Base-by-base conservation (phyloP, 768 basidiomycete species). In the Rhodotorula graminis region DNA sequence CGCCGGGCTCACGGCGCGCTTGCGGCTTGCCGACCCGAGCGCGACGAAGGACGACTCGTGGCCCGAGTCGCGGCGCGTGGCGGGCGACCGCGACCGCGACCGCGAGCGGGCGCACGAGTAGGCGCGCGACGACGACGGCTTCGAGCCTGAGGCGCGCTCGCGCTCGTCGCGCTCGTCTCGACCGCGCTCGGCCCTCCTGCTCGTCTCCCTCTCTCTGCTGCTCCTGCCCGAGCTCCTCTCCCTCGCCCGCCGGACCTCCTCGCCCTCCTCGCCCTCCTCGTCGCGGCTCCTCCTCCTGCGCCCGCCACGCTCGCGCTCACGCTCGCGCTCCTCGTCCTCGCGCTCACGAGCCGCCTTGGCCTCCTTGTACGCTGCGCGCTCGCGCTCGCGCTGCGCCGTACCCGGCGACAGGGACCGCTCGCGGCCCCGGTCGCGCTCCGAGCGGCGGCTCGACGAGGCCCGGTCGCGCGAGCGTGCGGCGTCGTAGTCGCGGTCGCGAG, bases 311-410 rank as follows among this genome's bases (percentile, higher is more conserved):
- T 8, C 42, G 18, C 14, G 27, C 18, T 44, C 52, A 3, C 60
- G 27, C 15, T 33, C 49, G n/a, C 63, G 46, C 47, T 49, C 29
- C 6, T 12, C 29, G 15, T 56, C 29, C 6, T 14, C 12, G 44
- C 44, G 44, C 44, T 6, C 44, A 46, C 37, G 37, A 37, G 37
- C 37, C 37, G 55, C 65, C 46, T 49, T 31, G 37, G 29, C 47
- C 9, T 19, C 7, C 57, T 42, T 46, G 65, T 49, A 49, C 9
- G 40, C 40, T 2, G 21, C 46, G 37, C 55, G 55, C 56, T 57
- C 55, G 42, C 29, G 42, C 56, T 65, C 61, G 47, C 61, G 61
- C 61, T 62, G 46, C 31, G 27, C 18, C 16, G n/a, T 65, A 2
- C 44, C 56, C 8, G 56, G 56, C 56, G 56, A n/a, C 4, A 29